Percentiles rank a stretch among this genome's conserved stretches.
Evolutionary conservation across 768 basidiomycete species (phyloP).

Genomic region (Hericium alpestre): DNA sequence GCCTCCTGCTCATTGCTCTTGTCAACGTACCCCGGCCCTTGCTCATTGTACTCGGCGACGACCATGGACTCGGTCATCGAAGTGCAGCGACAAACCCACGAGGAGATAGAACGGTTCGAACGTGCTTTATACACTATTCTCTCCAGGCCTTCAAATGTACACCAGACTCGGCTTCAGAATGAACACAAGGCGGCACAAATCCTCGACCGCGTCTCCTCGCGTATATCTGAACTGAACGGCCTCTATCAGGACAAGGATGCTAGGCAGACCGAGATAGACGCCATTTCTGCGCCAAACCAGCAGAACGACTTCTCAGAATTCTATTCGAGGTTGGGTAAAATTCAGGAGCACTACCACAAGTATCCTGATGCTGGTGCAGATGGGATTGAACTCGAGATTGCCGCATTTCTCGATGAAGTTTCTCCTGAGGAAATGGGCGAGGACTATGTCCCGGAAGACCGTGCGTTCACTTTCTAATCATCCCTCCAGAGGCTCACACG

Average conservation of each 20-base stretch:
- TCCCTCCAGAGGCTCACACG: not conserved
- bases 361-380: slow-evolving; percentile 84
- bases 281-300: slow-evolving; percentile 46
- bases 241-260: slow-evolving; percentile 72
- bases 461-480: slow-evolving; percentile 60
- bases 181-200: slow-evolving; percentile 88
- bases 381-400: slow-evolving; percentile 76
- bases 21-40: slow-evolving; percentile 3
- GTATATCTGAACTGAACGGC: slow-evolving; percentile 52
- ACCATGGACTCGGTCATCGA: slow-evolving; percentile 90
- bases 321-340: slow-evolving; percentile 89
- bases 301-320: slow-evolving; percentile 79
- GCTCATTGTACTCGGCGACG: not conserved
- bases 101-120: slow-evolving; percentile 90
- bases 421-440: slow-evolving; percentile 60
- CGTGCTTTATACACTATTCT: slow-evolving; percentile 77
- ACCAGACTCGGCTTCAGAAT: slow-evolving; percentile 57
- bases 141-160: slow-evolving; percentile 50
- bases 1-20: not conserved
- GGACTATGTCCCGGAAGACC: slow-evolving; percentile 70
- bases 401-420: slow-evolving; percentile 68
- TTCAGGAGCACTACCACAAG: slow-evolving; percentile 93
- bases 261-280: slow-evolving; percentile 55
- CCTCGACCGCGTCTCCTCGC: slow-evolving; percentile 71
- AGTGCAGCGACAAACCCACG: slow-evolving; percentile 89